Base-by-base conservation (phyloP, 805 yeast genomes). In the Lipomyces orientalis region DNA sequence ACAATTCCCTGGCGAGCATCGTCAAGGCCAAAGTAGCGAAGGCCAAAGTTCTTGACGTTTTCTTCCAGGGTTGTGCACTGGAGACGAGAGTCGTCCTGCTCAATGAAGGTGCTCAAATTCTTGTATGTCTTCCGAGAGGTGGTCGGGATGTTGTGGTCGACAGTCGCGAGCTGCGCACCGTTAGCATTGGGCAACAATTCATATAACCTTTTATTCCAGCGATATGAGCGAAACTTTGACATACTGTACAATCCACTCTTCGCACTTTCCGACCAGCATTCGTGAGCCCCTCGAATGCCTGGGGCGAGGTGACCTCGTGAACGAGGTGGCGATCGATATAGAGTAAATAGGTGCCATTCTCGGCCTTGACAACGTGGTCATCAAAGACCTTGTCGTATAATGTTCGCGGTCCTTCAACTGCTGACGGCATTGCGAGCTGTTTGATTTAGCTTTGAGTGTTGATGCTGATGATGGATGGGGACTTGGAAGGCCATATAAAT, bases 291-390 rank as follows among this genome's bases (percentile, higher is more conserved):
- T 95, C 99, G 77, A 95, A 95, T 10, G 99, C 99, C 81, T 95
- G 99, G 46, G 99, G 99, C 35, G 98, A 94, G 1, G 99, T 95
- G 62, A 95, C 99, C 82, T 95, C 99, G 80, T 95, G 99, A 61
- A 95, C 97, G 73, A 95, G 84, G 80, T 95, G 99, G 81, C 99
- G 91, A 81, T 95, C 99, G 68, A 95, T 94, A 80, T 91, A 95
- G 69, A 95, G 81, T 70, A 95, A 84, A 77, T 86, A 89, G 25
- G 97, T 93, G 34, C 96, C 97, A 46, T 91, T 86, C 63, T 91
- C 94, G 76, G 87, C 84, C 81, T 93, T 93, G 73, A 95, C 99
- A 66, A 94, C 82, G 78, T 95, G 98, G 85, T 90, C 98, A 71
- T 89, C 90, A 78, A 93, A 95, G 76, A 95, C 97, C 84, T 95